phyloP scores from a whole-genome alignment of 1,284 basidiomycete genomes.

The Flammula alnicola region DNA sequence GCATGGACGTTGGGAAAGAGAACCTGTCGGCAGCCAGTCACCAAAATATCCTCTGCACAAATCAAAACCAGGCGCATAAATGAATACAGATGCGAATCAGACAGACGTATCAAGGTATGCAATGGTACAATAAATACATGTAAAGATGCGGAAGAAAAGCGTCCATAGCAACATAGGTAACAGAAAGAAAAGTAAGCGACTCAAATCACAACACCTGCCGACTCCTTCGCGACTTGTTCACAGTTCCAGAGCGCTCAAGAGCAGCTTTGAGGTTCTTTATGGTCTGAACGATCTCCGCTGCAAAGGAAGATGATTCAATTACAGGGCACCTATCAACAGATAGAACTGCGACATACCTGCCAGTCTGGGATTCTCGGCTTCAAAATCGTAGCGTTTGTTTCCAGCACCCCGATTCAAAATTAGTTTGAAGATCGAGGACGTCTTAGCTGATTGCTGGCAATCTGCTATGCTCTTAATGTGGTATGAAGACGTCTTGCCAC shows the following conservation, averaged over 20 bases:
- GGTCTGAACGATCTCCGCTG: constrained; percentile 73
- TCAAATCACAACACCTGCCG: constrained; percentile 52
- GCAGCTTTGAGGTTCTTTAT: constrained; percentile 63
- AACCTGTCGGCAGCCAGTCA: too few species aligned
- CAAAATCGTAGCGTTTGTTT: constrained; percentile 96
- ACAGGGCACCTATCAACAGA: not conserved
- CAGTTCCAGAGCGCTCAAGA: constrained; percentile 61
- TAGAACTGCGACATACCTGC: constrained; percentile 60
- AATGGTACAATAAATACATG: too few species aligned
- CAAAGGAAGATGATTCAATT: constrained; percentile 1
- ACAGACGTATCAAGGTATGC: too few species aligned
- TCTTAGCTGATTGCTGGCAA: constrained; percentile 85
- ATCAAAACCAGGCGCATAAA: too few species aligned
- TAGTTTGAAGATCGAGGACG: constrained; percentile 83
- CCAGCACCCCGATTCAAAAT: constrained; percentile 52
- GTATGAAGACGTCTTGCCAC: constrained; percentile 88
- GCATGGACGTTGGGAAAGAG: too few species aligned
- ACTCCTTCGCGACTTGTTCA: constrained; percentile 60
- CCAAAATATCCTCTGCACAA: too few species aligned
- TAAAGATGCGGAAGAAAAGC: too few species aligned
- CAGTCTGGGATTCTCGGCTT: constrained; percentile 85
- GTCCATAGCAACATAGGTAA: constrained; percentile 17
- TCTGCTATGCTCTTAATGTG: constrained; percentile 88
- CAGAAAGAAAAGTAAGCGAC: constrained; percentile 25
- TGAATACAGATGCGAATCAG: too few species aligned